These are phyloP conservation scores for Penstemon barbatus DNA, from an alignment of 257 asterid species.

Conservation along the genomic window DNA sequence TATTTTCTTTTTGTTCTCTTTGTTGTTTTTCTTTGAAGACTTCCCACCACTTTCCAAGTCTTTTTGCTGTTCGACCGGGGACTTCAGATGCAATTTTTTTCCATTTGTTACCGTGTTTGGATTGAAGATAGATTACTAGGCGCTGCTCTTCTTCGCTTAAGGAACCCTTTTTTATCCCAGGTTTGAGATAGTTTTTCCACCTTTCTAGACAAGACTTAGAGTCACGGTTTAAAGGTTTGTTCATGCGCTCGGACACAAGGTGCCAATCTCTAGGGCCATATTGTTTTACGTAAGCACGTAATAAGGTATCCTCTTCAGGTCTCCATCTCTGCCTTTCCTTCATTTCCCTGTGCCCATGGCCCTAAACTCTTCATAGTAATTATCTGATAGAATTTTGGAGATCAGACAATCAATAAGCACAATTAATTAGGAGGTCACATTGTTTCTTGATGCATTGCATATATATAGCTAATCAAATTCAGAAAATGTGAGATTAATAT, in stretches of 20 bases:
- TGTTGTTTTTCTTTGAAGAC: slow-evolving; percentile 58
- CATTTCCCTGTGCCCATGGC: slow-evolving; percentile 61
- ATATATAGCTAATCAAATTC: slow-evolving; percentile 27
- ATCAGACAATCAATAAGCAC: slow-evolving; percentile 4
- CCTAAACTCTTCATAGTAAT: slow-evolving; percentile 45
- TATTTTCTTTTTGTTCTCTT: slow-evolving; percentile 48
- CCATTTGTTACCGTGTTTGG: slow-evolving; percentile 76
- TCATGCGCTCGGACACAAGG: slow-evolving; percentile 61
- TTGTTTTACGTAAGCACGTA: slow-evolving; percentile 60
- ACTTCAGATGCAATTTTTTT: slow-evolving; percentile 74
- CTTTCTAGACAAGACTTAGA: slow-evolving; percentile 72
- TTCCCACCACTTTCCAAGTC: slow-evolving; percentile 82
- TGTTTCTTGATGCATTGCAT: slow-evolving; percentile 26
- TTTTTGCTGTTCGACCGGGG: slow-evolving; percentile 67
- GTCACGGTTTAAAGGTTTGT: slow-evolving; percentile 52
- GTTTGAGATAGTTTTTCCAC: slow-evolving; percentile 76
- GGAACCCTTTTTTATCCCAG: slow-evolving; percentile 71
- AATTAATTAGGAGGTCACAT: slow-evolving; percentile 34
- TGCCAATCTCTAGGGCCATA: slow-evolving; percentile 74
- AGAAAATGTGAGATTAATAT: slow-evolving; percentile 17
- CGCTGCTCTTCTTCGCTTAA: slow-evolving; percentile 61
- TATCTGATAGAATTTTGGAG: slow-evolving; percentile 23
- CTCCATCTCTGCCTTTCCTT: slow-evolving; percentile 81
- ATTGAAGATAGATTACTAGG: slow-evolving; percentile 57
- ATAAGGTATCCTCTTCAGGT: slow-evolving; percentile 70